phyloP scores from a whole-genome alignment of 2,329 filamentous ascomycete genomes.

The Cercospora sp. region DNA sequence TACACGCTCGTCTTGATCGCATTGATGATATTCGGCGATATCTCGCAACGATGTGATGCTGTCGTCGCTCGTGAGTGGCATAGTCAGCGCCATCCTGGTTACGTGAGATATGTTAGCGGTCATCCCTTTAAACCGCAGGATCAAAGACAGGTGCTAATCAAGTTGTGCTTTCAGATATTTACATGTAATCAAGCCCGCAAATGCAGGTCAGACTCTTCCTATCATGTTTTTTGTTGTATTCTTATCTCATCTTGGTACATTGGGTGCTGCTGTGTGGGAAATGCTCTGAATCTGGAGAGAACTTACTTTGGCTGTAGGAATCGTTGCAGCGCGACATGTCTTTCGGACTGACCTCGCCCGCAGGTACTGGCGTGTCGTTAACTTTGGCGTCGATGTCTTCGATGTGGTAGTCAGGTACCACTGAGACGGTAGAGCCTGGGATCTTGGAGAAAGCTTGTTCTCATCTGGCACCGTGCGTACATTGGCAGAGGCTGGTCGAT shows the following conservation, averaged over 20 bases:
- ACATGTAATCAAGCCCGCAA: conserved; percentile 10
- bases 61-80: conserved; percentile 35
- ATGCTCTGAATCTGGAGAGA: not conserved
- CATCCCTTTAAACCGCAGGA: not conserved
- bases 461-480: not conserved
- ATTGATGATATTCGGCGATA: conserved; percentile 27
- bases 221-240: conserved; percentile 10
- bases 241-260: not conserved
- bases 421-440: not conserved
- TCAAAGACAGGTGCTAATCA: not conserved
- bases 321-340: not conserved
- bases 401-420: not conserved
- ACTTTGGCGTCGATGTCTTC: not conserved
- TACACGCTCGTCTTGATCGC: conserved; percentile 37
- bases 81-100: conserved; percentile 3
- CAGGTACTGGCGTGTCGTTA: too few relatives aligned
- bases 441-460: not conserved
- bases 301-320: not conserved
- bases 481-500: not conserved
- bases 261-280: not conserved
- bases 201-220: conserved; percentile 23
- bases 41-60: conserved; percentile 32
- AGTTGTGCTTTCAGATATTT: conserved; percentile 12
- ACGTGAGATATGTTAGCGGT: conserved; percentile 35
- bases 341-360: not conserved